phyloP scores from a whole-genome alignment of 768 basidiomycete species.

The Suillus luteus region DNA sequence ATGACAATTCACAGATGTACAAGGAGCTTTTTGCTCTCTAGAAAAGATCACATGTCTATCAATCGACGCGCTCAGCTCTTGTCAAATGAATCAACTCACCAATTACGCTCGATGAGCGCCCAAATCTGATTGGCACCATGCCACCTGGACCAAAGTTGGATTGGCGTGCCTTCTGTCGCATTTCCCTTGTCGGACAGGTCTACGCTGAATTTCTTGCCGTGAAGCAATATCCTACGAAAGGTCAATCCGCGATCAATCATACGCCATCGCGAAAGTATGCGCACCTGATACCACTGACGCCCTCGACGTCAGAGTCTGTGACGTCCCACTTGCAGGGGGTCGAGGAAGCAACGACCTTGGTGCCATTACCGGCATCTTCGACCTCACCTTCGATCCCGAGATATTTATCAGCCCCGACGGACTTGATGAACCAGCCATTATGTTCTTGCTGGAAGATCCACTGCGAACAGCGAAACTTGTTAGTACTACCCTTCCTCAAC shows the following conservation, averaged over 20 bases:
- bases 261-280: slow-evolving; percentile 15
- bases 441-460: slow-evolving; percentile 46
- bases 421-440: slow-evolving; percentile 46
- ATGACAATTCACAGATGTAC: not conserved
- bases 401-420: slow-evolving; percentile 42
- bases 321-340: slow-evolving; percentile 51
- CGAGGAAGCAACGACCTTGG: slow-evolving; percentile 38
- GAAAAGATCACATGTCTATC: not conserved
- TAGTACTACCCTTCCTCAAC: not conserved
- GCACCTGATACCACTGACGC: slow-evolving; percentile 45
- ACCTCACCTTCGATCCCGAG: slow-evolving; percentile 36
- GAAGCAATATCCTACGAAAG: slow-evolving; percentile 45
- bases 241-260: not conserved
- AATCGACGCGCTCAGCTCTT: too few species aligned
- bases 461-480: slow-evolving; percentile 27
- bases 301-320: slow-evolving; percentile 42
- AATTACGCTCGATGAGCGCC: slow-evolving; percentile 34
- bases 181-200: slow-evolving; percentile 53
- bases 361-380: slow-evolving; percentile 36
- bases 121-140: slow-evolving; percentile 55
- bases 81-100: not conserved
- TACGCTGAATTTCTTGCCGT: slow-evolving; percentile 43
- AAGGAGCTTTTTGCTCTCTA: not conserved
- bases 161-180: slow-evolving; percentile 42
- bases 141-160: slow-evolving; percentile 54